phyloP scores from a whole-genome alignment of 176 grass and related monocot species.

The Bonia amplexicaulis region DNA sequence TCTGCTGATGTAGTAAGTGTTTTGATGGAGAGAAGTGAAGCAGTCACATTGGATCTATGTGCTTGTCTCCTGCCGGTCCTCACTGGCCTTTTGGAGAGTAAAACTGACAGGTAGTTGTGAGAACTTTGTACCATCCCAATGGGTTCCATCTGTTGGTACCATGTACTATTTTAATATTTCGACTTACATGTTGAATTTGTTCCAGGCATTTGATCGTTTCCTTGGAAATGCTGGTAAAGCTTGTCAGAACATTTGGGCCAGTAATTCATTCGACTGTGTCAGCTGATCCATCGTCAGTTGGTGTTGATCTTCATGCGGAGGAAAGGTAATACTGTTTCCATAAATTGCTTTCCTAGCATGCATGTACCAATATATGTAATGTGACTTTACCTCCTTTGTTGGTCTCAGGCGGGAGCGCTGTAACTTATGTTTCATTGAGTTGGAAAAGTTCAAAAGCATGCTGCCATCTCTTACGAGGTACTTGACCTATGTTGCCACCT shows the following conservation, averaged over 20 bases:
- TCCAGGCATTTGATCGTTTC: neutral
- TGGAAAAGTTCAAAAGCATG: neutral
- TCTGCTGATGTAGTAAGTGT: slow-evolving; percentile 74
- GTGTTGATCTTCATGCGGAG: slow-evolving; percentile 57
- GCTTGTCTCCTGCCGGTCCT: slow-evolving; percentile 63
- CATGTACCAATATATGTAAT: neutral
- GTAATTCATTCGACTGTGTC: slow-evolving; percentile 36
- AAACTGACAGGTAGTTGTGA: slow-evolving; percentile 72
- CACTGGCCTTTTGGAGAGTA: slow-evolving; percentile 77
- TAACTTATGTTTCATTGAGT: slow-evolving; percentile 54
- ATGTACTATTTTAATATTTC: slow-evolving; percentile 12
- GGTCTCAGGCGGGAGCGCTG: slow-evolving; percentile 47
- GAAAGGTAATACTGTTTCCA: slow-evolving; percentile 41
- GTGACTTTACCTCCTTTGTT: slow-evolving; percentile 19
- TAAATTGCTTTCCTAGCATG: neutral
- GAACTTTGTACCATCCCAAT: neutral
- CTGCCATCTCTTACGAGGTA: neutral
- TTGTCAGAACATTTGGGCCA: neutral
- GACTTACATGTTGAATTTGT: neutral
- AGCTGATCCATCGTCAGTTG: slow-evolving; percentile 46
- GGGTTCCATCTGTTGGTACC: slow-evolving; percentile 31
- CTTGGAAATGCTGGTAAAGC: neutral
- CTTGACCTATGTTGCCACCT: neutral
- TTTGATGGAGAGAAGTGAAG: slow-evolving; percentile 71
- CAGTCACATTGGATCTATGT: slow-evolving; percentile 81